Conservation (phyloP, 2,329 filamentous ascomycete genomes). For the Curvularia spicifera region DNA sequence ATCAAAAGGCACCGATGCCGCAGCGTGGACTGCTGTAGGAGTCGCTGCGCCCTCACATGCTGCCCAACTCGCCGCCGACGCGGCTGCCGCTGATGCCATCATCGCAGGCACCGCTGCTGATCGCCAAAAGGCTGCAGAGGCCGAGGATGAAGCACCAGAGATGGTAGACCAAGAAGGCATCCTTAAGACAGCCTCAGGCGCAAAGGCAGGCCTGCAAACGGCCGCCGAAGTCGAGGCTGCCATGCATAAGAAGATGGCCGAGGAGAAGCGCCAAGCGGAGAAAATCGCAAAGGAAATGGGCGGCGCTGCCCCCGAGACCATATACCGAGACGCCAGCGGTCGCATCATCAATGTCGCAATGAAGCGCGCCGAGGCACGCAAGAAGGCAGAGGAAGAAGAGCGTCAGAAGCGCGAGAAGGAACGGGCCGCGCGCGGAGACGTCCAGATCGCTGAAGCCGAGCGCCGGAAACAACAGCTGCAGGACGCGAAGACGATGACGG, state of each 20-base stretch:
- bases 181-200: slow-evolving; percentile 84
- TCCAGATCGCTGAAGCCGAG: slow-evolving; percentile 74
- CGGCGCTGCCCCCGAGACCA: slow-evolving; percentile 68
- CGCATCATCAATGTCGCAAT: slow-evolving; percentile 92
- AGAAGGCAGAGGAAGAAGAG: slow-evolving; percentile 74
- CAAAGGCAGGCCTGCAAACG: slow-evolving; percentile 84
- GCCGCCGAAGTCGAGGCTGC: slow-evolving; percentile 71
- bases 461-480: slow-evolving; percentile 70
- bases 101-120: slow-evolving; percentile 75
- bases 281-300: slow-evolving; percentile 48
- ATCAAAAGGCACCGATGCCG: slow-evolving; percentile 27
- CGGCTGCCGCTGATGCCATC: slow-evolving; percentile 76
- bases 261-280: slow-evolving; percentile 62
- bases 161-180: slow-evolving; percentile 47
- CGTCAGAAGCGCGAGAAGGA: slow-evolving; percentile 68
- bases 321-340: slow-evolving; percentile 93
- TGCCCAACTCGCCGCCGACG: slow-evolving; percentile 73
- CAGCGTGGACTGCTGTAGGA: slow-evolving; percentile 74
- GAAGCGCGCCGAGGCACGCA: slow-evolving; percentile 85
- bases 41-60: slow-evolving; percentile 56
- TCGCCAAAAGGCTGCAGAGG: slow-evolving; percentile 53
- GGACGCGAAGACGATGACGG: slow-evolving; percentile 80
- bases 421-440: slow-evolving; percentile 80
- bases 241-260: slow-evolving; percentile 67
- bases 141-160: slow-evolving; percentile 53